phyloP scores from a whole-genome alignment of 1,139 yeast species.

The Debaryomyces robertsiae region DNA sequence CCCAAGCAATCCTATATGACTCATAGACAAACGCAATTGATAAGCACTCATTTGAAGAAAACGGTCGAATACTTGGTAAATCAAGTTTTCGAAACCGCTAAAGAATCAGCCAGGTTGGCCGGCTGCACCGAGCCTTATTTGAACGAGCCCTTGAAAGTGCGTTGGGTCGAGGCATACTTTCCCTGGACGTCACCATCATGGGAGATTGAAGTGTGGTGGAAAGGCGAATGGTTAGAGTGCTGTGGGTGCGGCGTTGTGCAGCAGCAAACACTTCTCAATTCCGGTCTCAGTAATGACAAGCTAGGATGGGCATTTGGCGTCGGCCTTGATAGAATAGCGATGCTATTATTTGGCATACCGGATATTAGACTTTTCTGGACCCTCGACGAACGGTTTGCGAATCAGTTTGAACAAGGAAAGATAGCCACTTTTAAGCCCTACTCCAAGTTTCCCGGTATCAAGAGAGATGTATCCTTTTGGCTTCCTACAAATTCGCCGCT shows the following conservation, averaged over 20 bases:
- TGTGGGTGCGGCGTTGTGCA: slow-evolving; percentile 95
- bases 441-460: slow-evolving; percentile 87
- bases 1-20: slow-evolving; percentile 83
- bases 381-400: slow-evolving; percentile 69
- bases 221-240: slow-evolving; percentile 96
- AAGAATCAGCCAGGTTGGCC: slow-evolving; percentile 63
- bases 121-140: slow-evolving; percentile 65
- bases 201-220: slow-evolving; percentile 99
- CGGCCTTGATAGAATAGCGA: slow-evolving; percentile 93
- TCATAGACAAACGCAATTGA: slow-evolving; percentile 64
- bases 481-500: slow-evolving; percentile 51
- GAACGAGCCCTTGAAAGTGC: slow-evolving; percentile 75
- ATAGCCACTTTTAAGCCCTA: slow-evolving; percentile 82
- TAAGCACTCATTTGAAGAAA: slow-evolving; percentile 78
- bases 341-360: slow-evolving; percentile 92
- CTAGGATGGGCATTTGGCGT: slow-evolving; percentile 97
- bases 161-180: slow-evolving; percentile 96
- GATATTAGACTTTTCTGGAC: slow-evolving; percentile 96
- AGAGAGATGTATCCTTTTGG: slow-evolving; percentile 93
- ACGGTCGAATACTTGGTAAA: slow-evolving; percentile 82
- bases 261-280: slow-evolving; percentile 71
- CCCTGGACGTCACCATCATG: slow-evolving; percentile 99
- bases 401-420: slow-evolving; percentile 66
- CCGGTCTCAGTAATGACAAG: slow-evolving; percentile 67
- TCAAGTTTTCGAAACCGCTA: slow-evolving; percentile 78